Evolutionary conservation across 305 asterid genomes (phyloP), one percentile per base, ranked within the genome.

Genomic region (Fraxinus nigra): DNA sequence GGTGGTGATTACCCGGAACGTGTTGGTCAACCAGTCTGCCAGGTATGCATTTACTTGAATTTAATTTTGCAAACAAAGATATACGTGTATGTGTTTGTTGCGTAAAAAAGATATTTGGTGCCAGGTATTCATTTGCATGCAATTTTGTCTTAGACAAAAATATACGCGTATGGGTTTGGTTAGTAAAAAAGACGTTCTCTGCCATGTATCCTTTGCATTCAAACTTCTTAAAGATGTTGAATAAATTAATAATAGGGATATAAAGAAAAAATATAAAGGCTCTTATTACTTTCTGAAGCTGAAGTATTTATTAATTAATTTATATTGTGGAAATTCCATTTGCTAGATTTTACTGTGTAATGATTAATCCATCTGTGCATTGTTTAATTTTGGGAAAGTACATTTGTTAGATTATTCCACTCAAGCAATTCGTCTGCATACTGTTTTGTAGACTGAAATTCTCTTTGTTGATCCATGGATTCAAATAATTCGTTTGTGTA

Each of bases 1-100:
- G 93, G 91, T 80, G 92, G 91, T 63, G 97, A 89, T 82, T 89
- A 88, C 82, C 98, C 99, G 0, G 97, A 96, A 84, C 96, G 98
- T 32, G 89, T 76, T 77, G 98, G 95, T 81, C 98, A 96, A 82
- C 95, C 92, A 20, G 90, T 90, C 72, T 96, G 99, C 86, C 98
- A 94, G 99, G 99, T 96, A 92, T 81, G 56, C 70, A 69, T 9
- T 75, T 84, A 74, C 72, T 59, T 82, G 33, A 63, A 37, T 33
- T 72, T 78, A 10, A 67, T 37, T 35, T 82, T 30, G 34, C 54
- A 48, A 6, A 63, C 43, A 51, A 16, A 48, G 5, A 34, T 51
- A 16, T 59, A 32, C 13, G 74, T 33, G 72, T 3, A 7, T 67
- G 9, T 32, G 40, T 70, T 70, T 70, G 40, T 16, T 32, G 11